These are phyloP conservation scores for Didymella glomerata DNA, from an alignment of 2,329 filamentous ascomycete genomes.

Conservation along the genomic window DNA sequence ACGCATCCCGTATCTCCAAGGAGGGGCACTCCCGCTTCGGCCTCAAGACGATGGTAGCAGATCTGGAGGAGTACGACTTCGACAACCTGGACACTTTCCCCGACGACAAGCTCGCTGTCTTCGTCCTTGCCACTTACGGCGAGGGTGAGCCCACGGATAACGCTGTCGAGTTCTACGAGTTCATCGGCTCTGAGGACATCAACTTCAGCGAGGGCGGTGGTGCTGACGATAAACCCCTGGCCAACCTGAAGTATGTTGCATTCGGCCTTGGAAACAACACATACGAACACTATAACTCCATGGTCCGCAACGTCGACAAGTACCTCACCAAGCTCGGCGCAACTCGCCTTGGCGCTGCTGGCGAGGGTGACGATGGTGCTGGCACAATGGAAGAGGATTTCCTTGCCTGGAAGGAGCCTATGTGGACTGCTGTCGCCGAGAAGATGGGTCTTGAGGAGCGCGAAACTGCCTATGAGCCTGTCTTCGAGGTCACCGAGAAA, in stretches of 20 bases:
- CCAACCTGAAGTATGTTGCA: slow-evolving; percentile 87
- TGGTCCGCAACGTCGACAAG: slow-evolving; percentile 92
- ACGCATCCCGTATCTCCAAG: slow-evolving; percentile 94
- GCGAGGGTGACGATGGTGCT: slow-evolving; percentile 96
- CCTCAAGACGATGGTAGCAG: slow-evolving; percentile 96
- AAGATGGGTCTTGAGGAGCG: slow-evolving; percentile 92
- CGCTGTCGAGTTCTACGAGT: slow-evolving; percentile 98
- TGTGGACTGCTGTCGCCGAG: slow-evolving; percentile 87
- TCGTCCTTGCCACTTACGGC: slow-evolving; percentile 95
- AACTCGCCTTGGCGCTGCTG: slow-evolving; percentile 82
- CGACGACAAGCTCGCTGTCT: slow-evolving; percentile 90
- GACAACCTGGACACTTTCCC: slow-evolving; percentile 91
- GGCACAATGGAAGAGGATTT: slow-evolving; percentile 99
- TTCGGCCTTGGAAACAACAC: slow-evolving; percentile 99
- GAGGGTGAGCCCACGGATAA: slow-evolving; percentile 99
- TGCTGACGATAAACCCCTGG: slow-evolving; percentile 74
- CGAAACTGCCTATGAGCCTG: slow-evolving; percentile 93
- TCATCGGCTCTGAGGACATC: slow-evolving; percentile 82
- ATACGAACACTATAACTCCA: slow-evolving; percentile 98
- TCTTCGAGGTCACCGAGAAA: slow-evolving; percentile 82
- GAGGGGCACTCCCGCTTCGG: slow-evolving; percentile 97
- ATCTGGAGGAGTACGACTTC: slow-evolving; percentile 97
- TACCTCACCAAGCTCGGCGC: slow-evolving; percentile 84
- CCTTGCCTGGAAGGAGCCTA: slow-evolving; percentile 97
- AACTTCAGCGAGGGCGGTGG: slow-evolving; percentile 75